Percentiles rank a stretch among this genome's conserved stretches.
phyloP scores from a whole-genome alignment of 352 stramenopile species.

The Globisporangium acanthophoron region DNA sequence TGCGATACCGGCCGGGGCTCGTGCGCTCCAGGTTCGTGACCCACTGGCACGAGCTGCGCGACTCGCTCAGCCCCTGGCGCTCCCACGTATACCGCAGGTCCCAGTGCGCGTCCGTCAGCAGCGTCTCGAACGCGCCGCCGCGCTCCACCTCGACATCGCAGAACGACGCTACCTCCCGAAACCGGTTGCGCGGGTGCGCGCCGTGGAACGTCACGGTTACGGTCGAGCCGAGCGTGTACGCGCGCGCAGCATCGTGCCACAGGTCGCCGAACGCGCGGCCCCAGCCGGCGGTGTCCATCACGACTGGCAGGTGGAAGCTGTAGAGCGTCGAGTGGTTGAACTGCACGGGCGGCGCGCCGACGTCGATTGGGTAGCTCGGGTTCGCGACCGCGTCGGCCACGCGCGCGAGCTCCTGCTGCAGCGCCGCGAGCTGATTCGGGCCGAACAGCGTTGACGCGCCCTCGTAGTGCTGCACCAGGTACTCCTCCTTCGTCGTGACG shows the following conservation, averaged over 20 bases:
- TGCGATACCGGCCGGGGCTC: no score
- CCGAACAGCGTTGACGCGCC: constrained; percentile 68
- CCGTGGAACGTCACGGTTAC: constrained; percentile 32
- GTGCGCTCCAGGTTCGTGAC: no score
- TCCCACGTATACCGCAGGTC: constrained; percentile 27
- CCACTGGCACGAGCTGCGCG: no score
- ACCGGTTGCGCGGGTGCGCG: constrained; percentile 41
- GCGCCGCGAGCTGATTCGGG: constrained; percentile 50
- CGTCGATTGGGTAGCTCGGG: constrained; percentile 19
- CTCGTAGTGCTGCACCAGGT: constrained; percentile 61
- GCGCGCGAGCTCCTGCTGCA: constrained; percentile 46
- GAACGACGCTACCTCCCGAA: constrained; percentile 34
- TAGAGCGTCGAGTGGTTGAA: constrained; percentile 26
- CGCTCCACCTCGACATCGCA: constrained; percentile 38
- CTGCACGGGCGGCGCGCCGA: constrained; percentile 30
- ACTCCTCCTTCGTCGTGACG: constrained; percentile 60
- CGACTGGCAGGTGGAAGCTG: constrained; percentile 30
- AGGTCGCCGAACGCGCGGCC: constrained; percentile 16
- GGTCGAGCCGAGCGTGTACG: constrained; percentile 16
- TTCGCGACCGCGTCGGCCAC: constrained; percentile 28
- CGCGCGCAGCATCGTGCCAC: no score
- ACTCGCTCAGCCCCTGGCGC: no score
- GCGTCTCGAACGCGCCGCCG: constrained; percentile 10
- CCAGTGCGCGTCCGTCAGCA: constrained; percentile 54
- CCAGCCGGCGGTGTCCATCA: constrained; percentile 20